Conservation (phyloP, 805 yeast genomes). For the Nakazawaea sp. region DNA sequence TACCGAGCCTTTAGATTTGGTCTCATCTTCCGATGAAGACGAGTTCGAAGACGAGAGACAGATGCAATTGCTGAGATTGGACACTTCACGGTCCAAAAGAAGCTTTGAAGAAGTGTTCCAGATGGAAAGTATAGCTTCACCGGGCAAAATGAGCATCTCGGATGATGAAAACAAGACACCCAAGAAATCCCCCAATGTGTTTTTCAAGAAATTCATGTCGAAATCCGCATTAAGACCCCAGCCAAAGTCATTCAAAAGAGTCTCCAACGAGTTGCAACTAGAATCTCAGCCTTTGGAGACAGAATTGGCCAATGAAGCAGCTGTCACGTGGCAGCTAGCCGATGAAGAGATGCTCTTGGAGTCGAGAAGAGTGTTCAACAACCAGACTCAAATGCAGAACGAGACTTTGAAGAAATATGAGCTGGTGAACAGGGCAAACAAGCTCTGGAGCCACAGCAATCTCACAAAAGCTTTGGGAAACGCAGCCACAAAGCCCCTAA, state of each 20-base stretch:
- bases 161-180: no score
- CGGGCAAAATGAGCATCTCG: no score
- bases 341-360: conserved; percentile 20
- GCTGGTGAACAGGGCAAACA: conserved; percentile 27
- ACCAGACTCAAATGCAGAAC: background rate
- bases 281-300: conserved; percentile 27
- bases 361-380: conserved; percentile 3
- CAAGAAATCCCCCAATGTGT: conserved; percentile 14
- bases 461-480: conserved; percentile 3
- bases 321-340: conserved; percentile 23
- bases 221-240: conserved; percentile 25
- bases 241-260: conserved; percentile 26
- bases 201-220: conserved; percentile 23
- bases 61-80: background rate
- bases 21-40: conserved; percentile 3
- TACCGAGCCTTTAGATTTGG: no score
- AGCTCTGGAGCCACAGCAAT: conserved; percentile 24
- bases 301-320: conserved; percentile 28
- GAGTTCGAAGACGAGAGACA: conserved; percentile 1
- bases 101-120: conserved; percentile 7
- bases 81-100: conserved; percentile 1
- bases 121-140: no score
- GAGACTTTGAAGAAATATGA: conserved; percentile 23
- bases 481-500: no score
- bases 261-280: conserved; percentile 24